phyloP scores from a whole-genome alignment of 1,139 yeast species.

The Hemisphaericaspora subhashii region DNA sequence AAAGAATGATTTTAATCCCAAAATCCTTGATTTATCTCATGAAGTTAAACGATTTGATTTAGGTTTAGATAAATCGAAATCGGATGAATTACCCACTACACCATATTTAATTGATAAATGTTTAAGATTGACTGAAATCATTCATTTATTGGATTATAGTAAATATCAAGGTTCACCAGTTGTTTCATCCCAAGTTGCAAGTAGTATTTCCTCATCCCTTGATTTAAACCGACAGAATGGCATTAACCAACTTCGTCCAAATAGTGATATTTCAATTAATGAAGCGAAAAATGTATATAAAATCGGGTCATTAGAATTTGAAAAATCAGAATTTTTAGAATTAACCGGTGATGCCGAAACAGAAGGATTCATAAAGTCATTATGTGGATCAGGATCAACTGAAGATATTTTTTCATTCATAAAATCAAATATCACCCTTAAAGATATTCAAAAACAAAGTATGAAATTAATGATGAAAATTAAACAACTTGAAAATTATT shows the following conservation, averaged over 20 bases:
- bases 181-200: neutral
- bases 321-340: constrained; percentile 48
- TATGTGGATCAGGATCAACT: constrained; percentile 35
- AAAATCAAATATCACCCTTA: constrained; percentile 44
- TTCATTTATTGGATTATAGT: constrained; percentile 38
- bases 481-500: constrained; percentile 30
- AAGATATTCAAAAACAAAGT: constrained; percentile 50
- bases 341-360: constrained; percentile 49
- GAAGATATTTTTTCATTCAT: constrained; percentile 49
- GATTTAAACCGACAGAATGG: neutral
- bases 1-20: constrained; percentile 65
- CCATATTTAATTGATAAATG: constrained; percentile 70
- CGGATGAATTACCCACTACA: constrained; percentile 63
- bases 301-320: constrained; percentile 57
- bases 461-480: constrained; percentile 37
- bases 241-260: neutral
- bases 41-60: constrained; percentile 53
- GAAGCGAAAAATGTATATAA: constrained; percentile 40
- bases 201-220: neutral
- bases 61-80: constrained; percentile 43
- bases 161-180: constrained; percentile 3
- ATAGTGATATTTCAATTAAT: constrained; percentile 17
- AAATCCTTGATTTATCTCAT: constrained; percentile 56
- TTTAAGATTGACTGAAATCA: constrained; percentile 59
- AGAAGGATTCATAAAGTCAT: constrained; percentile 52